Base-by-base conservation (phyloP, 106 monocot species). In the Dendrobium chrysotoxum region DNA sequence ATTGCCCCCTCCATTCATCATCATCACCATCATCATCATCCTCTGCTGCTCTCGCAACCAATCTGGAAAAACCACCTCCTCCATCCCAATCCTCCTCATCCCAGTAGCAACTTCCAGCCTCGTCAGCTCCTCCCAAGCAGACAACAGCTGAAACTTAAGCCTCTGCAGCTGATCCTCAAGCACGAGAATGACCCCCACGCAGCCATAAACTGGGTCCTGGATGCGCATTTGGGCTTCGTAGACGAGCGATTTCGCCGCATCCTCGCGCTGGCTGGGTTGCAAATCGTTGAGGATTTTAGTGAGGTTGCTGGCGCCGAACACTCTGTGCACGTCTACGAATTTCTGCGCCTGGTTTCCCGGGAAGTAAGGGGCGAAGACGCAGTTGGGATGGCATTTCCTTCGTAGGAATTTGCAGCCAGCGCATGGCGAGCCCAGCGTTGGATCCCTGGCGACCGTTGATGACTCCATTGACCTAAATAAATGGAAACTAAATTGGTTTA, bases 331-430 rank as follows among this genome's bases (percentile, higher is more conserved):
- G 85, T 87, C 81, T 10, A 84, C 85, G 83, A 93, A 93, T 85
- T 90, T 93, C 50, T 88, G 83, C 44, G 93, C 90, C 77, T 89
- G 80, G 80, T 91, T 88, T 47, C 88, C 86, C 35, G 93, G 90
- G 77, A 93, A 93, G 83, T 93, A 88, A 16, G 93, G 93, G 42
- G 93, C 93, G 80, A 93, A 91, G 58, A 93, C 82, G 87, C 93
- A 93, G 75, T 91, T 90, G 40, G 90, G 93, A 67, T 88, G 88
- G 88, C 93, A 93, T 82, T 93, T 93, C 4, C 93, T 87, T 15
- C 93, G 90, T 11, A 93, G 93, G 76, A 91, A 91, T 78, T 93
- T 90, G 90, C 93, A 93, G 28, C 90, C 93, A 1, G 93, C 93
- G 82, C 93, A 93, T 21, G 93, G 93, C 6, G 93, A 15, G 50